phyloP scores from a whole-genome alignment of 2,329 filamentous ascomycete genomes.

The Curvularia eragrostidis region DNA sequence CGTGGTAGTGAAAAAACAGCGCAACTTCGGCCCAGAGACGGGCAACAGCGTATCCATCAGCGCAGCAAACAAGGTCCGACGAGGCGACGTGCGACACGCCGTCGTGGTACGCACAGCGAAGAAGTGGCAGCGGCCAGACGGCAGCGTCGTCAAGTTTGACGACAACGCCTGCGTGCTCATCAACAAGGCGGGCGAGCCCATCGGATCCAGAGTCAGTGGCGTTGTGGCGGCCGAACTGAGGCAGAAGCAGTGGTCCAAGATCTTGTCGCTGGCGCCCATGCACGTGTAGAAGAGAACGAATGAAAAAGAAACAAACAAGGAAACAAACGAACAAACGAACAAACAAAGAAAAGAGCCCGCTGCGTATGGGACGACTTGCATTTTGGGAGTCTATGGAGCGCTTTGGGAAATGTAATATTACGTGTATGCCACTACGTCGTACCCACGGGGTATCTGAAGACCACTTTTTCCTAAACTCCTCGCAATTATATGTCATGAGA shows the following conservation, averaged over 20 bases:
- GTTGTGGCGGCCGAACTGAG: slow-evolving; percentile 89
- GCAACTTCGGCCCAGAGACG: slow-evolving; percentile 74
- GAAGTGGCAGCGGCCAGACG: slow-evolving; percentile 84
- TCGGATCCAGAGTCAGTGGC: slow-evolving; percentile 77
- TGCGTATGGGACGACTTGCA: slow-evolving; percentile 11
- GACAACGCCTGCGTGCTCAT: slow-evolving; percentile 98
- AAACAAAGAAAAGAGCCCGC: background rate
- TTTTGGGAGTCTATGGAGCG: slow-evolving; percentile 17
- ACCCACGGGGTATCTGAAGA: slow-evolving; percentile 48
- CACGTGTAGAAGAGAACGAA: slow-evolving; percentile 62
- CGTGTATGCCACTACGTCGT: slow-evolving; percentile 40
- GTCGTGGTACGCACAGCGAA: slow-evolving; percentile 93
- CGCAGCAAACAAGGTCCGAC: slow-evolving; percentile 88
- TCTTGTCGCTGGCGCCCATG: slow-evolving; percentile 90
- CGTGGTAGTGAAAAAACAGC: slow-evolving; percentile 96
- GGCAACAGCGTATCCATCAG: slow-evolving; percentile 74
- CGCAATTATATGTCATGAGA: slow-evolving; percentile 30
- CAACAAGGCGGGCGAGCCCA: slow-evolving; percentile 95
- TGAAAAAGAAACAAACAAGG: slow-evolving; percentile 5
- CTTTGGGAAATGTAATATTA: slow-evolving; percentile 33
- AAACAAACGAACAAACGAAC: background rate
- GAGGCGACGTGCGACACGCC: slow-evolving; percentile 95
- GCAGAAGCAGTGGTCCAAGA: slow-evolving; percentile 97
- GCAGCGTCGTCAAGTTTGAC: slow-evolving; percentile 89
- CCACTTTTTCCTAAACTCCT: slow-evolving; percentile 35